These are phyloP conservation scores for Barnettozyma californica DNA, from an alignment of 805 yeast species.

Conservation along the genomic window DNA sequence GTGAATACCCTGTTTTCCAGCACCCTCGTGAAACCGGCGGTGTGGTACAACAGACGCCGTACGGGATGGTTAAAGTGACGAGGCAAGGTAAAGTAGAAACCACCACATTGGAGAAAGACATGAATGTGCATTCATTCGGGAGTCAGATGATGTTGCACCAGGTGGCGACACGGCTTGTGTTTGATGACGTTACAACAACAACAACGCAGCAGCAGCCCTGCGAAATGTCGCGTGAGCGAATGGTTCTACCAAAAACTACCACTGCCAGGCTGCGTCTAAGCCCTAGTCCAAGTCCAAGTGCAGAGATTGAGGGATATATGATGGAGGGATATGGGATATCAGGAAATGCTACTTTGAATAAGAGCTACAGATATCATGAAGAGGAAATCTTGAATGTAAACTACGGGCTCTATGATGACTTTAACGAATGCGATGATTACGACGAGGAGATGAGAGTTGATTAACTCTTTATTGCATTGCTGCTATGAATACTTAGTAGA, in stretches of 20 bases:
- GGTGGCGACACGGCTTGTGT: background rate
- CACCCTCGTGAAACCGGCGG: conserved; percentile 20
- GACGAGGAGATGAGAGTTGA: conserved; percentile 8
- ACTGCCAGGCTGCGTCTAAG: background rate
- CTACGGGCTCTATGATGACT: conserved; percentile 22
- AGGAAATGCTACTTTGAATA: conserved; percentile 9
- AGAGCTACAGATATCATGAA: conserved; percentile 19
- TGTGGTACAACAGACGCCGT: conserved; percentile 22
- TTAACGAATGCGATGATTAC: conserved; percentile 20
- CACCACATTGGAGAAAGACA: conserved; percentile 17
- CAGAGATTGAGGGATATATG: conserved; percentile 24
- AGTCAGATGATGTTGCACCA: background rate
- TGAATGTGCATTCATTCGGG: conserved; percentile 12
- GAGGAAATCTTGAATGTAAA: conserved; percentile 24
- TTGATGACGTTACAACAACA: background rate
- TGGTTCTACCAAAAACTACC: background rate
- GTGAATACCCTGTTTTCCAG: conserved; percentile 22
- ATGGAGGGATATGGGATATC: conserved; percentile 23
- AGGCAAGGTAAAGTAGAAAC: conserved; percentile 17
- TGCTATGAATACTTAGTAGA: background rate
- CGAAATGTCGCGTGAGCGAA: background rate
- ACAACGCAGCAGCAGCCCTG: background rate
- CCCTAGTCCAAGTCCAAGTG: conserved; percentile 18
- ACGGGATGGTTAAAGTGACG: conserved; percentile 20
- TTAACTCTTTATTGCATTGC: conserved; percentile 5